Percentiles rank a stretch among this genome's conserved stretches.
phyloP scores from a whole-genome alignment of 129 eudicot genomes.

The Flaveria brownii region DNA sequence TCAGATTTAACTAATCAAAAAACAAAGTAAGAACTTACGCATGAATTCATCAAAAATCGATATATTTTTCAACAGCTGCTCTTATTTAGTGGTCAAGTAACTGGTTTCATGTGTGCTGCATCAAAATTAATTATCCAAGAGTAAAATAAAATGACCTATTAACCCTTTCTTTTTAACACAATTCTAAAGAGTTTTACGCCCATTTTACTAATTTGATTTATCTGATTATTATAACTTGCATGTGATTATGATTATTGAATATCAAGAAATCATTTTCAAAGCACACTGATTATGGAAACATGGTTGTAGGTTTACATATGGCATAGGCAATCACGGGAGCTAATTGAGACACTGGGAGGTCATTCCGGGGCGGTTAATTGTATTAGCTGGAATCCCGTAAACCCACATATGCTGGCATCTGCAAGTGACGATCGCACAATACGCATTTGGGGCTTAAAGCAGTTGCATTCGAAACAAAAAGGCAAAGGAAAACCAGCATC shows the following conservation, averaged over 20 bases:
- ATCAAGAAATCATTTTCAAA: background rate
- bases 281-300: background rate
- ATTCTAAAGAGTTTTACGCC: background rate
- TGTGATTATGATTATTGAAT: background rate
- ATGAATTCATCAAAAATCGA: background rate
- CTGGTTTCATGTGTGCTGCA: background rate
- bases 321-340: conserved; percentile 79
- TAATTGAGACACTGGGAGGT: conserved; percentile 58
- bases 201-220: background rate
- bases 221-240: background rate
- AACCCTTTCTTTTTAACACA: background rate
- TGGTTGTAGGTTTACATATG: conserved; percentile 82
- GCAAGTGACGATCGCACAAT: conserved; percentile 92
- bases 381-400: conserved; percentile 87
- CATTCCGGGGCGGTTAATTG: conserved; percentile 92
- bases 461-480: conserved; percentile 43
- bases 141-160: background rate
- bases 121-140: background rate
- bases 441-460: conserved; percentile 83
- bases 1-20: background rate
- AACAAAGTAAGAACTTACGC: background rate
- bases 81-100: no score
- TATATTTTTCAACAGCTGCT: no score
- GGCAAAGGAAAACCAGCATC: conserved; percentile 28
- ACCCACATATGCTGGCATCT: conserved; percentile 93